These are phyloP conservation scores for Aureobasidium sp. DNA, from an alignment of 2,329 filamentous ascomycete genomes.

Conservation along the genomic window DNA sequence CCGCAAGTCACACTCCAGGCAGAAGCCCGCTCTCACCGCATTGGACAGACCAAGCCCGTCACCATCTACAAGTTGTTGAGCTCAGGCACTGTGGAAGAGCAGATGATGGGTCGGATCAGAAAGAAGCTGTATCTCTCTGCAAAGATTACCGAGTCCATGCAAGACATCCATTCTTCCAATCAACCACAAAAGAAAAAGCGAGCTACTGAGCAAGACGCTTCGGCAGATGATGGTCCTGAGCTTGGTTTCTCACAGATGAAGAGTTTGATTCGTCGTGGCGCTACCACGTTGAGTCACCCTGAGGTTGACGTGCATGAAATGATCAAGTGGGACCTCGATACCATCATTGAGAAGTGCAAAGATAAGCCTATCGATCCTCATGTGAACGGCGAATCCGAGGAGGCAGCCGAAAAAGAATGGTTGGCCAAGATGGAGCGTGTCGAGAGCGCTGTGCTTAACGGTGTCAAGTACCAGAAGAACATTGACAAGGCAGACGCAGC, in stretches of 20 bases:
- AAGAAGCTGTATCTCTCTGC: conserved; percentile 57
- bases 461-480: conserved; percentile 44
- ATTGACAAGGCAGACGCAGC: conserved; percentile 28
- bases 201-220: conserved; percentile 15
- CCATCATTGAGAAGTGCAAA: conserved; percentile 48
- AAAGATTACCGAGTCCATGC: conserved; percentile 55
- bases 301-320: conserved; percentile 51
- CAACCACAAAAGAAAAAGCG: conserved; percentile 30
- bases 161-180: conserved; percentile 41
- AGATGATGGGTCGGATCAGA: conserved; percentile 51
- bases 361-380: conserved; percentile 42
- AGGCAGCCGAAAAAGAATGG: conserved; percentile 49
- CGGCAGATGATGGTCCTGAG: conserved; percentile 40
- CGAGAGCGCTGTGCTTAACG: conserved; percentile 51
- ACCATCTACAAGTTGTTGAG: conserved; percentile 52
- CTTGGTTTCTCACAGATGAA: conserved; percentile 48
- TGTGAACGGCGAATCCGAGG: conserved; percentile 28
- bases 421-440: conserved; percentile 51
- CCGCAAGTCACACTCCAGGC: conserved; percentile 49
- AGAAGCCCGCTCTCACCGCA: conserved; percentile 48
- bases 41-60: conserved; percentile 48
- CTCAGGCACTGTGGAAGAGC: conserved; percentile 51
- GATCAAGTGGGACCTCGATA: conserved; percentile 51
- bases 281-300: conserved; percentile 46
- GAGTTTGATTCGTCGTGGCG: conserved; percentile 48